Evolutionary conservation across 768 basidiomycete genomes (phyloP), one percentile per base, ranked within the genome.

Genomic region (Pleurotus tuber-regium): DNA sequence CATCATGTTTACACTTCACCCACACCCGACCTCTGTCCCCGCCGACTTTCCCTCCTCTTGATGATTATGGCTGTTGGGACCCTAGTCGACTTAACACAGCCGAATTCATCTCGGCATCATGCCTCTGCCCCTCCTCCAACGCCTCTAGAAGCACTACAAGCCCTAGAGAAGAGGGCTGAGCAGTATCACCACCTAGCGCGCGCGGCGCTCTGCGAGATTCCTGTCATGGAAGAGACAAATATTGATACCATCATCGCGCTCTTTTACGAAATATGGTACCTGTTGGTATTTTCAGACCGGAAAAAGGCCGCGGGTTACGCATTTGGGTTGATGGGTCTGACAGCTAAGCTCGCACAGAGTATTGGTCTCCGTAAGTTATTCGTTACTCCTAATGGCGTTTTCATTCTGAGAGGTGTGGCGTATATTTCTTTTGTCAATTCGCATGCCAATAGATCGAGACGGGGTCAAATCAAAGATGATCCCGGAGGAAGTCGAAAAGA

Each of bases 61-160:
- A 84, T 87, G 75, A 82, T 88, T 55, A 71, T 87, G 52, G 82
- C 86, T 23, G 80, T 87, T 30, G 86, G 85, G 24, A 79, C 79
- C 50, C 72, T 83, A 40, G 84, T 87, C 28, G 85, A 88, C 65
- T 70, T 82, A 3, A 67, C 70, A 18, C 66, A 73, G 60, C 73
- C 63, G 30, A 18, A 8, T 10, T 42, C 23, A 21, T 24, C 16
- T 5, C 28, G 35, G 9, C 30, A 48, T 23, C 19, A 31, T 9
- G n/a, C 18, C 19, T 26, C 69, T 60, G 56, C 57, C 42, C 76
- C 70, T 63, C 78, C 74, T 6, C 72, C 79, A 14, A 81, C 82
- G 41, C 9, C 43, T n/a, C 24, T 48, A 11, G 46, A 48, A 3
- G 19, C 31, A 9, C 23, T 48, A 11, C 21, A 26, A 11, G 31